A percentile compares a stretch with the other conserved stretches of the same genome.
Evolutionary conservation across 2,329 filamentous ascomycete species (phyloP).

Genomic region (Diaporthe humulicola): DNA sequence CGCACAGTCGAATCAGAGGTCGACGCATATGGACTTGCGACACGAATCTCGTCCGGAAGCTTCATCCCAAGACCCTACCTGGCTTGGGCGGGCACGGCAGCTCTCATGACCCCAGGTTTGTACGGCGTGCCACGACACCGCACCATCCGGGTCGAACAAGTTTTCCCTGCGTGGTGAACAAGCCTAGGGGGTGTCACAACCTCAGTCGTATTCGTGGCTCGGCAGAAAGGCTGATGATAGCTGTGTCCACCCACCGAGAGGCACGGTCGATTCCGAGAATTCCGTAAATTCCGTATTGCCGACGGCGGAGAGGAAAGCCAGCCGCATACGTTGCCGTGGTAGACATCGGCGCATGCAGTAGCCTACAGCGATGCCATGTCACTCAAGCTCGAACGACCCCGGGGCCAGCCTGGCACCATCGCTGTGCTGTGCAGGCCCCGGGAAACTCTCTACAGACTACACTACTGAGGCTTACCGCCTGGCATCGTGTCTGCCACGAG

Average conservation of each 20-base stretch:
- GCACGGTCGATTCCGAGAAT: background rate
- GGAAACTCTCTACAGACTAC: background rate
- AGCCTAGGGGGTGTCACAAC: background rate
- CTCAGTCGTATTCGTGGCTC: background rate
- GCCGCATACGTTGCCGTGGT: background rate
- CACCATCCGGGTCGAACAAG: background rate
- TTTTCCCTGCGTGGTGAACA: background rate
- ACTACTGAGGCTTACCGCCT: background rate
- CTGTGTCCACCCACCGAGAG: background rate
- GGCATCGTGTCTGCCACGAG: background rate
- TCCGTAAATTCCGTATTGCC: background rate
- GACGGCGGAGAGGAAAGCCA: background rate
- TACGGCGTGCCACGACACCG: background rate
- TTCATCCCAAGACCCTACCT: constrained; percentile 9
- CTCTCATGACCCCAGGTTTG: background rate
- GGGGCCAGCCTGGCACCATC: constrained; percentile 11
- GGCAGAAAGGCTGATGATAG: background rate
- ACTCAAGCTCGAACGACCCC: constrained; percentile 1
- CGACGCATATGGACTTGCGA: background rate
- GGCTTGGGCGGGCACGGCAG: background rate
- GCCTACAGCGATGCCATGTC: background rate
- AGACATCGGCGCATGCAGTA: background rate
- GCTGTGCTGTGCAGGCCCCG: background rate
- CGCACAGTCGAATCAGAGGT: background rate
- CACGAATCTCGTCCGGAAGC: background rate